Evolutionary conservation across 1,284 basidiomycete genomes (phyloP), one percentile per base, ranked within the genome.

Genomic region (Fomes fomentarius): DNA sequence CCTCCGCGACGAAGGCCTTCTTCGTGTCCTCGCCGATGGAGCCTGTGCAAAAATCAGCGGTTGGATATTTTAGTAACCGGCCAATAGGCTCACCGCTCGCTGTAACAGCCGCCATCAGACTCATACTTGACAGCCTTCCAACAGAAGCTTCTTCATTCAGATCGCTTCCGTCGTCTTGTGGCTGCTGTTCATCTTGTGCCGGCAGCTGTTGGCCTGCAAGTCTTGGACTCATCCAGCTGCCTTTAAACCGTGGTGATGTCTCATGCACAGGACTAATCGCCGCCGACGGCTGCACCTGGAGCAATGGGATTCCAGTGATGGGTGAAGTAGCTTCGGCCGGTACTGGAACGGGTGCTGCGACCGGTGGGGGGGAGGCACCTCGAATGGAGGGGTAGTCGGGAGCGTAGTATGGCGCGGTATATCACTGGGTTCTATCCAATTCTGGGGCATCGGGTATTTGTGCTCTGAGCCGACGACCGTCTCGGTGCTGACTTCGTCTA

Each of bases 41-140:
- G 52, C 85, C 89, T 90, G 52, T 41, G 50, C 45, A 47, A 15
- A 24, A 15, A 31, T 21, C 26, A 25, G 55, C 66, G 28, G 19
- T 12, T 28, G 3, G 21, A 21, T 11, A 15, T 10, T 11, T 3
- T 10, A 11, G 3, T 4, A 40, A 14, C n/a, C n/a, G n/a, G 19
- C 12, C 5, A 33, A 24, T 15, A n/a, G 15, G 67, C 81, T 66
- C 68, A 91, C 89, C 86, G 57, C 83, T 84, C 8, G 89, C 87
- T 30, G 87, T 82, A 28, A 94, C 86, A 7, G 92, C 90, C 31
- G 93, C 93, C 73, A 98, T 92, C 52, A 98, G 75, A 67, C 93
- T 95, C 89, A 98, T 94, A 57, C 94, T 94, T 6, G 93, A 92
- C 50, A 96, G 79, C 54, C 94, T 82, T 3, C 95, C 96, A 15